Percentiles rank a stretch among this genome's conserved stretches.
phyloP scores from a whole-genome alignment of 2,329 filamentous ascomycete genomes.

The Meredithiella fracta region DNA sequence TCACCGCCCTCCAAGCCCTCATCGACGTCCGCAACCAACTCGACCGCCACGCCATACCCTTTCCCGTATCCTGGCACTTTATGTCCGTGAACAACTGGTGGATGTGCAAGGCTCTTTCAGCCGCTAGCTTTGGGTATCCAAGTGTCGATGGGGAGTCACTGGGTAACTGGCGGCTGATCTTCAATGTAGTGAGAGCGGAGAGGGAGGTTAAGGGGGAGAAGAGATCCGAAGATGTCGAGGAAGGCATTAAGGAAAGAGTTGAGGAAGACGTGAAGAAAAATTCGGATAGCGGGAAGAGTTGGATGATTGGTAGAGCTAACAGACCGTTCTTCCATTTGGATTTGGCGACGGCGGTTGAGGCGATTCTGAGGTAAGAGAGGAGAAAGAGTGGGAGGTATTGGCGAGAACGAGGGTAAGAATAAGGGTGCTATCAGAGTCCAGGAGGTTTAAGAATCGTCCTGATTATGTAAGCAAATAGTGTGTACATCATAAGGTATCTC shows the following conservation, averaged over 20 bases:
- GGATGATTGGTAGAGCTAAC: slow-evolving; percentile 25
- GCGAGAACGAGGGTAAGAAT: not conserved
- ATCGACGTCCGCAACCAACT: slow-evolving; percentile 38
- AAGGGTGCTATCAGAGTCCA: not conserved
- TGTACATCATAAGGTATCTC: too few relatives aligned
- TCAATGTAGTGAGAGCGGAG: slow-evolving; percentile 20
- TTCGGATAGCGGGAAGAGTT: slow-evolving; percentile 2
- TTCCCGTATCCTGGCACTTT: slow-evolving; percentile 36
- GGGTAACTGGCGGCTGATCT: slow-evolving; percentile 21
- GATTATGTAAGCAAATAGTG: too few relatives aligned
- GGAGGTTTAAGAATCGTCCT: not conserved
- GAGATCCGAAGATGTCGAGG: slow-evolving; percentile 3
- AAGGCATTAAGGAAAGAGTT: not conserved
- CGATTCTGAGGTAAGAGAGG: slow-evolving; percentile 17
- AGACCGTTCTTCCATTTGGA: slow-evolving; percentile 33
- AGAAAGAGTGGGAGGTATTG: not conserved
- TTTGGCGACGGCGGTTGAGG: slow-evolving; percentile 26
- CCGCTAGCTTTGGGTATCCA: slow-evolving; percentile 38
- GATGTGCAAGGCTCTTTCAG: slow-evolving; percentile 39
- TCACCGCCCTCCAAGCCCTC: slow-evolving; percentile 40
- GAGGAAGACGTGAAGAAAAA: not conserved
- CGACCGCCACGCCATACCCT: slow-evolving; percentile 34
- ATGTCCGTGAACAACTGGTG: slow-evolving; percentile 38
- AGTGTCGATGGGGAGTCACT: slow-evolving; percentile 19
- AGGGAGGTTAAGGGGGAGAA: slow-evolving; percentile 11